Conservation (phyloP, 2,329 filamentous ascomycete species). For the Epichloe festucae region DNA sequence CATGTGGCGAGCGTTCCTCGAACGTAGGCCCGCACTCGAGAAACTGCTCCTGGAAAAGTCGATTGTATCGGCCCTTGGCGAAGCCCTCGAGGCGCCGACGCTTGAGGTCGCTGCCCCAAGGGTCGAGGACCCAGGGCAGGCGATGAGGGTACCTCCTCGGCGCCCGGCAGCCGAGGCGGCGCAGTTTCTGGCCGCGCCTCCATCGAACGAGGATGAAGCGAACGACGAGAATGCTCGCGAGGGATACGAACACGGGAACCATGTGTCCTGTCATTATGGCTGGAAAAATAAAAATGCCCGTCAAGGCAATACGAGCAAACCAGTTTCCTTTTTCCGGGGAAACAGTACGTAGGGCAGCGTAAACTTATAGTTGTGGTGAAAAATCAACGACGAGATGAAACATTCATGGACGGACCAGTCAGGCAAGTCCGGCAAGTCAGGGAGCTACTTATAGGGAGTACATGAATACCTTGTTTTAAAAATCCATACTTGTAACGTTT, state of each 20-base stretch:
- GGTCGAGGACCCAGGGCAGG: slow-evolving; percentile 2
- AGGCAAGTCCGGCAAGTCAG: no score
- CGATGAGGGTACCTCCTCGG: background rate
- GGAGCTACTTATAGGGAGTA: no score
- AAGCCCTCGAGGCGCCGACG: background rate
- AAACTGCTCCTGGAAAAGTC: background rate
- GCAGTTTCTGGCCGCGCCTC: background rate
- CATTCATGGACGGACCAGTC: no score
- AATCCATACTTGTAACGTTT: no score
- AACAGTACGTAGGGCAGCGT: no score
- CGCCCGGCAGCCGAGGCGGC: background rate
- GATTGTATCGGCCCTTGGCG: background rate
- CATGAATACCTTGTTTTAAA: no score
- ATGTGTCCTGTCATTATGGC: background rate
- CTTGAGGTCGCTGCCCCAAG: slow-evolving; percentile 1
- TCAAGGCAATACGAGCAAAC: no score
- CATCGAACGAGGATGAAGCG: background rate
- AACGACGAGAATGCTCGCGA: background rate
- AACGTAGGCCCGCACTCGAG: background rate
- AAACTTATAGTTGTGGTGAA: no score
- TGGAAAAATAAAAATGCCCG: no score
- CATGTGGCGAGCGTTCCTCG: slow-evolving; percentile 1
- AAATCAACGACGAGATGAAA: no score
- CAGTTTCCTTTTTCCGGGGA: no score
- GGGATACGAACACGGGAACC: background rate